Conservation (phyloP, 1,139 yeast species). For the Zhuliangozyma parablackwelliae region DNA sequence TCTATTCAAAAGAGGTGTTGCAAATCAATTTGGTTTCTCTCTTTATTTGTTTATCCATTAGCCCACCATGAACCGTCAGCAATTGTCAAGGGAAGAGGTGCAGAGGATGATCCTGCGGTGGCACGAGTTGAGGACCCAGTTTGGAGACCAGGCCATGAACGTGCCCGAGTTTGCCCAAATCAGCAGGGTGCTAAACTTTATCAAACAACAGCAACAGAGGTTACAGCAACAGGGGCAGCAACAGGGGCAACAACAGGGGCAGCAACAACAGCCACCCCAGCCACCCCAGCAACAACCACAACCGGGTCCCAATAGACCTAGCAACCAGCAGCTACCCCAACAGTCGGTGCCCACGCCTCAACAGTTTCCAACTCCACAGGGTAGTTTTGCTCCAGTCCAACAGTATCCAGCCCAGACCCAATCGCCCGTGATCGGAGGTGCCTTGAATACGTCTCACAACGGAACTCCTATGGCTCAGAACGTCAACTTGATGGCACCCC, state of each 20-base stretch:
- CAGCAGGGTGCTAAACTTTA: conserved; percentile 50
- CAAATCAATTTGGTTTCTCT: not conserved
- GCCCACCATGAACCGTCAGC: conserved; percentile 21
- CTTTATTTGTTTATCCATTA: not conserved
- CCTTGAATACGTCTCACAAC: conserved; percentile 4
- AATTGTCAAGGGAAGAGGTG: conserved; percentile 37
- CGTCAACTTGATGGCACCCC: conserved; percentile 6
- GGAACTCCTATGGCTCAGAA: conserved; percentile 10
- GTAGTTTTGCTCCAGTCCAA: conserved; percentile 1
- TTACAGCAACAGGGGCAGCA: conserved; percentile 15
- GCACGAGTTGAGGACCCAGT: conserved; percentile 59
- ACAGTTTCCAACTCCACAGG: conserved; percentile 4
- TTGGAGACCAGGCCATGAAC: conserved; percentile 60
- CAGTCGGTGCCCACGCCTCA: conserved; percentile 2
- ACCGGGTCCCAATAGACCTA: conserved; percentile 4
- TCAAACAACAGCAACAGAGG: conserved; percentile 35
- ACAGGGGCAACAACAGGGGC: conserved; percentile 12
- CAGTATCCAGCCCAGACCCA: conserved; percentile 5
- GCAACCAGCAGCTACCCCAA: conserved; percentile 2
- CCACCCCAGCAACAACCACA: conserved; percentile 9
- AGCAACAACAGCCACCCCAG: conserved; percentile 11
- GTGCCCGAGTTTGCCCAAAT: conserved; percentile 60
- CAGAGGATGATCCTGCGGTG: conserved; percentile 49
- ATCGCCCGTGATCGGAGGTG: conserved; percentile 10
- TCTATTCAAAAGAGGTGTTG: too few relatives aligned